Percentiles rank a stretch among this genome's conserved stretches.
These are phyloP conservation scores for Paraphoma chrysanthemicola DNA, from an alignment of 2,329 filamentous ascomycete species.

Conservation along the genomic window DNA sequence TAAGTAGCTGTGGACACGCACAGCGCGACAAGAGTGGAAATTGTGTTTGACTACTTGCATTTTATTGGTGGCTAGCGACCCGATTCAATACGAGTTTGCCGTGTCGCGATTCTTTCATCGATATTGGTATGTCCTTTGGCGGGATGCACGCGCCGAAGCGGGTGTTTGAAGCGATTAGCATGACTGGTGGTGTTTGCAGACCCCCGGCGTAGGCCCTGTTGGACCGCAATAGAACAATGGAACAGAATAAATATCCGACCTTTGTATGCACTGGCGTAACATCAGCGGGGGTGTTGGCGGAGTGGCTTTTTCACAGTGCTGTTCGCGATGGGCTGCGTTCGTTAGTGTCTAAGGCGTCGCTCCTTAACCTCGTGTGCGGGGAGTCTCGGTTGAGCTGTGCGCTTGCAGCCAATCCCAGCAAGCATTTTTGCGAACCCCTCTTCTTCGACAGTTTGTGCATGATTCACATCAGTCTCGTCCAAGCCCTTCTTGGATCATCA, in stretches of 20 bases:
- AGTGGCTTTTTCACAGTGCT: no score
- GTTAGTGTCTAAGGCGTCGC: neutral
- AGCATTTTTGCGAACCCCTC: neutral
- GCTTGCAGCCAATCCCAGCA: conserved; percentile 9
- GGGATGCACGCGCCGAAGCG: no score
- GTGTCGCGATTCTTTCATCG: neutral
- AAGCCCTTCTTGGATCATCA: neutral
- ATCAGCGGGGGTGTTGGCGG: no score
- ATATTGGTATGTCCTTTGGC: neutral
- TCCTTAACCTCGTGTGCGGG: neutral
- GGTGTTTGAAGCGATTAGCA: no score
- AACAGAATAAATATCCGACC: no score
- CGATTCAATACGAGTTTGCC: neutral
- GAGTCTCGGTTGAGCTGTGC: neutral
- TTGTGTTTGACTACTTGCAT: neutral
- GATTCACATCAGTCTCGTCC: conserved; percentile 6
- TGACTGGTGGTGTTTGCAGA: no score
- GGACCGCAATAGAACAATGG: no score
- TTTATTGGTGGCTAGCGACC: neutral
- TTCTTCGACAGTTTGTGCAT: neutral
- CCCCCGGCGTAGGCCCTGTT: no score
- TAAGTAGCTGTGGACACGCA: neutral
- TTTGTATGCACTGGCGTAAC: no score
- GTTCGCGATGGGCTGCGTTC: neutral
- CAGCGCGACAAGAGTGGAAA: neutral